Evolutionary conservation across 192 early-diverging fungal species (phyloP), one percentile per base, ranked within the genome.

Genomic region (Allomyces javanicus): DNA sequence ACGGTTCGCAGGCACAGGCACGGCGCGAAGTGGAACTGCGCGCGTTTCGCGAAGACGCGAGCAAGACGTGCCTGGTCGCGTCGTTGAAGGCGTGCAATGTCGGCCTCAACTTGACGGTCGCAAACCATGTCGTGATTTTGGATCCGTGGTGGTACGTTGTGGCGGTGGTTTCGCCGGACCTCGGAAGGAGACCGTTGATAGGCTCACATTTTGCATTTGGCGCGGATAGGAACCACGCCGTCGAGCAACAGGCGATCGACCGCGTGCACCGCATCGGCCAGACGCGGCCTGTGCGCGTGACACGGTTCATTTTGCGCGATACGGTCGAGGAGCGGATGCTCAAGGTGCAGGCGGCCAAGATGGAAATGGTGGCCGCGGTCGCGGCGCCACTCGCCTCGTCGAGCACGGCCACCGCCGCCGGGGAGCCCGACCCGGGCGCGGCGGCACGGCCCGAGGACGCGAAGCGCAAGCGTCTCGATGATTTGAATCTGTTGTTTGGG

Each of bases 261-360:
- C 81, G 89, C 50, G 84, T 91, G 4, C 86, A 91, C 69, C 80
- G 89, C 10, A 82, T 91, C 25, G 89, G 89, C 25, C 89, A 91
- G 71, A 74, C 65, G 11, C 63, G 70, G 23, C 78, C 81, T 5
- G 85, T 91, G 11, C 66, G 79, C 17, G 86, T 89, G 2, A 82
- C 77, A 23, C 78, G 87, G 43, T 83, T 87, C 62, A 78, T 89
- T 68, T 75, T 89, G 24, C 67, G 79, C 24, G 73, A 80, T 62
- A 84, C 87, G 66, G 86, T 96, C 3, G 94, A 96, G 69, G 89
- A 94, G 74, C 85, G 84, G 72, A 93, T 96, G 66, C 68, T 93
- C 69, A 67, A 70, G 63, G 79, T 96, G 22, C 93, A 95, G 69
- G 74, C 81, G 19, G 77, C 83, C 58, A 96, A 96, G 78, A 82